Base-by-base conservation (phyloP, 371 early-diverging fungal species). In the Mortierella sp. region DNA sequence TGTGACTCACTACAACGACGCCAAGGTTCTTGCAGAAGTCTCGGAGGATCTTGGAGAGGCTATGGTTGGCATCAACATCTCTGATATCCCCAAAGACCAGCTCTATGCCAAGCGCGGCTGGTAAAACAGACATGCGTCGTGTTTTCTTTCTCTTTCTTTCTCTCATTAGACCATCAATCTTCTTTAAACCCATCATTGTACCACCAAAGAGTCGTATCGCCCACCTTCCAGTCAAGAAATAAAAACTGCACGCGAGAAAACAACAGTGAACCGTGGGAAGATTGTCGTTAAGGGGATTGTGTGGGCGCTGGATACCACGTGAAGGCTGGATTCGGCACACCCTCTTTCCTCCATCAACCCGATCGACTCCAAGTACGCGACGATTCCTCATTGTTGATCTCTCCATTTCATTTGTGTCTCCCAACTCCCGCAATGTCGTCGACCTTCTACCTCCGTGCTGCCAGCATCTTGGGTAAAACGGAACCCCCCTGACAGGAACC, bases 31-130 rank as follows among this genome's bases (percentile, higher is more conserved):
- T 39, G 96, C 97, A 60, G 87, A 90, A 49, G 94, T 97, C 53
- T 94, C 94, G 40, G 95, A 95, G 82, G 86, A 96, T 67, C 88
- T 97, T 28, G 97, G 98, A 67, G 96, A 96, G 82, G 94, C 96
- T 45, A 97, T 97, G 96, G 98, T 97, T 56, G 95, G 95, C 62
- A 96, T 97, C 81, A 94, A 94, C 87, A 81, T 87, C 72, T 90
- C 88, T 53, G 86, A 85, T 17, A 79, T 95, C 55, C 83, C 86
- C 10, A 83, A 87, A 53, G 83, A 84, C 50, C 86, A 95, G 81
- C 85, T 88, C 79, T 88, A 85, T 55, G 86, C 93, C 76, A 81
- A 82, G 79, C 88, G 92, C 60, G 91, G 92, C 37, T 90, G 90
- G 91, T 92, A 37, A 54, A 54, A 14, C 10, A 40, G 2, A 17